phyloP scores from a whole-genome alignment of 2,329 filamentous ascomycete species.

The Pseudogymnoascus sp. region DNA sequence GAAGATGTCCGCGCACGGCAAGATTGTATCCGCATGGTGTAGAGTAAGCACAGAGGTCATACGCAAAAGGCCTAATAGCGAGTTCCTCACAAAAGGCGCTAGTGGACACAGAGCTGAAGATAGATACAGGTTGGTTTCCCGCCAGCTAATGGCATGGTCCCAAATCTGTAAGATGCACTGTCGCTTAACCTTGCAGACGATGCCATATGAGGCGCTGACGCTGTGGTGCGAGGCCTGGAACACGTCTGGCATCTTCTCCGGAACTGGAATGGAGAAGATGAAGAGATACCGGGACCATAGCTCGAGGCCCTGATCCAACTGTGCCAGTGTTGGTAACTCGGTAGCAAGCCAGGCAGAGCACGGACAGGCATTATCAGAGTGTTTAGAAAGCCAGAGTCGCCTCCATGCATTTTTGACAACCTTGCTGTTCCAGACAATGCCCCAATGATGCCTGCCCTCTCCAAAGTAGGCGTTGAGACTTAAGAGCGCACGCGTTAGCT shows the following conservation, averaged over 20 bases:
- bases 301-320: conserved; percentile 39
- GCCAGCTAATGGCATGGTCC: conserved; percentile 58
- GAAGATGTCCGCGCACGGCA: conserved; percentile 54
- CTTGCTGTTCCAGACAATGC: conserved; percentile 39
- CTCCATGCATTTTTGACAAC: conserved; percentile 40
- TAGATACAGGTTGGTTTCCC: conserved; percentile 35
- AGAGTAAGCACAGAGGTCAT: conserved; percentile 21
- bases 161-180: conserved; percentile 55
- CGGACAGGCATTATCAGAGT: conserved; percentile 34
- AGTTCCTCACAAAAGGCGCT: conserved; percentile 24
- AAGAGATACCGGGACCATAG: conserved; percentile 41
- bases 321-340: conserved; percentile 38
- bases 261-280: conserved; percentile 41
- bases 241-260: conserved; percentile 40
- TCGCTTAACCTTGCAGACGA: conserved; percentile 54
- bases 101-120: conserved; percentile 24
- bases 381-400: conserved; percentile 38
- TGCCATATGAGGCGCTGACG: conserved; percentile 52
- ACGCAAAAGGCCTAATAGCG: conserved; percentile 22
- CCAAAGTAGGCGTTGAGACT: conserved; percentile 30
- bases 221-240: conserved; percentile 59
- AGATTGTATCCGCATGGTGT: conserved; percentile 51
- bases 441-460: conserved; percentile 35
- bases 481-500: conserved; percentile 22
- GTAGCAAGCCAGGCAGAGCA: conserved; percentile 39